A percentile compares a stretch with the other conserved stretches of the same genome.
phyloP scores from a whole-genome alignment of 2,329 filamentous ascomycete species.

The Raffaelea albimanens region DNA sequence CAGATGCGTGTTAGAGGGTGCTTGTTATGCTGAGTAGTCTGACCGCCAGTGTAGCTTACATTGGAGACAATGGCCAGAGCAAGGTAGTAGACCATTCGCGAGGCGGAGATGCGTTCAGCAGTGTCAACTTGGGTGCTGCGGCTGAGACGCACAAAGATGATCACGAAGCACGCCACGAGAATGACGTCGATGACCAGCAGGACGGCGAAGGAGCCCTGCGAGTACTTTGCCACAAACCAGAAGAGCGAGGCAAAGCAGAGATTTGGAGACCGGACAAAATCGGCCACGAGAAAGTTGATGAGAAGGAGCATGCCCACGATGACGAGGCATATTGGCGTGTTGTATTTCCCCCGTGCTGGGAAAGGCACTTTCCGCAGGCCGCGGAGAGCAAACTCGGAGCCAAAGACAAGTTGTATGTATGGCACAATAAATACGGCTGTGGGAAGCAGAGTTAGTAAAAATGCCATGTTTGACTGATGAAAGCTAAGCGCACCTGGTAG shows the following conservation, averaged over 20 bases:
- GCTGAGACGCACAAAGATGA: constrained; percentile 49
- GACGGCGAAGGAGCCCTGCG: constrained; percentile 45
- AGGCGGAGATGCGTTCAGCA: constrained; percentile 53
- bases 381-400: constrained; percentile 49
- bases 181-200: constrained; percentile 39
- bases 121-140: constrained; percentile 44
- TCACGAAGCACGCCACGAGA: constrained; percentile 38
- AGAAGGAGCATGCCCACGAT: constrained; percentile 41
- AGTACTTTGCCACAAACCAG: constrained; percentile 56
- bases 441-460: background rate
- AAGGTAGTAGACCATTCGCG: constrained; percentile 61
- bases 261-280: constrained; percentile 43
- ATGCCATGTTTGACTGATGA: too few relatives aligned
- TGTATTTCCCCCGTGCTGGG: constrained; percentile 49
- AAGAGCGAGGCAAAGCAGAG: constrained; percentile 59
- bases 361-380: constrained; percentile 47
- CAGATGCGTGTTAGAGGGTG: background rate
- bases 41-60: constrained; percentile 34
- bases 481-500: constrained; percentile 44
- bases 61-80: constrained; percentile 45
- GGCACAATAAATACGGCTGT: constrained; percentile 58
- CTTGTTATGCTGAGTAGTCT: too few relatives aligned
- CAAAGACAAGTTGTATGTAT: constrained; percentile 56
- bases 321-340: constrained; percentile 45
- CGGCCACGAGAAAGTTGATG: constrained; percentile 48